Evolutionary conservation across 2,329 filamentous ascomycete genomes (phyloP).

Genomic region (Aureobasidium sp.): DNA sequence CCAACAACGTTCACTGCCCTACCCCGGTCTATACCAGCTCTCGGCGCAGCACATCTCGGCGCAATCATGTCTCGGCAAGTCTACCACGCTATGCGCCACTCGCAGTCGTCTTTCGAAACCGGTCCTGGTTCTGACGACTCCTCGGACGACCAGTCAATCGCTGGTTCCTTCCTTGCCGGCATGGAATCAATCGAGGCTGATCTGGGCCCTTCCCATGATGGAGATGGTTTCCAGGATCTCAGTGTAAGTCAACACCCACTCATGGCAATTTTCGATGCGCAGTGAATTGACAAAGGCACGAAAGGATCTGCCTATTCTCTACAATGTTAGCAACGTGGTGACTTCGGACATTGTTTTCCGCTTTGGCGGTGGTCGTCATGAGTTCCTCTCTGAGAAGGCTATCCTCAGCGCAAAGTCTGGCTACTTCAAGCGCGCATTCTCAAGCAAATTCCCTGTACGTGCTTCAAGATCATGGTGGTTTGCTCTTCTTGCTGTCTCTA

Average conservation of each 20-base stretch:
- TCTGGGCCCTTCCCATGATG: neutral
- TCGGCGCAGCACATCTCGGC: neutral
- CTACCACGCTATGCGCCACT: neutral
- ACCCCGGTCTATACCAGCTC: neutral
- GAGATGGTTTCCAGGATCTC: neutral
- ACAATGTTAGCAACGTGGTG: neutral
- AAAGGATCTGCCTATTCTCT: neutral
- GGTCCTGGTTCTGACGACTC: neutral
- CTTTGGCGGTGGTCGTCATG: neutral
- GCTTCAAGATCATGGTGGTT: no score
- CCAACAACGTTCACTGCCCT: neutral
- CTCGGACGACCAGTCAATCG: neutral
- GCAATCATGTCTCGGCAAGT: neutral
- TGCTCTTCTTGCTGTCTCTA: no score
- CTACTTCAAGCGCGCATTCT: neutral
- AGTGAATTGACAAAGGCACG: neutral
- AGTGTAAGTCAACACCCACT: neutral
- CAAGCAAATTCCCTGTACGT: neutral
- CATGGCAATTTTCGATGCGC: neutral
- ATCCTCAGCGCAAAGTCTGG: neutral
- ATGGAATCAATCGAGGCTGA: neutral
- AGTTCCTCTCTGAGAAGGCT: neutral
- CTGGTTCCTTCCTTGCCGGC: neutral
- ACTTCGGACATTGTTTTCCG: neutral
- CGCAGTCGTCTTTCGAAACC: neutral